These are phyloP conservation scores for Dujonia santamariae DNA, from an alignment of 1,139 yeast species.

Conservation along the genomic window DNA sequence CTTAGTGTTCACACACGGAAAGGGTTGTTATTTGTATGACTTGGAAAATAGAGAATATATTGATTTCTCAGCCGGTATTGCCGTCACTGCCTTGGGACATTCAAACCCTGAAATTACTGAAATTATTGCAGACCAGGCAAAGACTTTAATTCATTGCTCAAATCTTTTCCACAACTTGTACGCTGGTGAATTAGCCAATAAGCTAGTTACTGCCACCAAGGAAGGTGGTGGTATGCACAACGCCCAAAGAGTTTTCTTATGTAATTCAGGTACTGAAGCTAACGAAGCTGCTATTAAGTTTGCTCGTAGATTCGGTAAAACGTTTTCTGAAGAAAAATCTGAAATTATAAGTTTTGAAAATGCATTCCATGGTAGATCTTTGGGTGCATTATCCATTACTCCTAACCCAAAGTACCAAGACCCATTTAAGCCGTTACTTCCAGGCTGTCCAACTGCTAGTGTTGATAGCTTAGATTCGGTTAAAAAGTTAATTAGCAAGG, in stretches of 20 bases:
- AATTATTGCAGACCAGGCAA: slow-evolving; percentile 68
- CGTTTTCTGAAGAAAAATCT: slow-evolving; percentile 50
- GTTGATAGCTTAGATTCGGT: slow-evolving; percentile 61
- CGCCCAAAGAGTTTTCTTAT: slow-evolving; percentile 81
- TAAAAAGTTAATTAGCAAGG: slow-evolving; percentile 51
- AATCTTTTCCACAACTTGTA: slow-evolving; percentile 83
- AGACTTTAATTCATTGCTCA: slow-evolving; percentile 75
- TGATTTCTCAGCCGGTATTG: slow-evolving; percentile 94
- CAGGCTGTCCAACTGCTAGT: slow-evolving; percentile 71
- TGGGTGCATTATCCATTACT: slow-evolving; percentile 91
- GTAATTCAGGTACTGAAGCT: slow-evolving; percentile 96
- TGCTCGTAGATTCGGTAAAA: slow-evolving; percentile 82
- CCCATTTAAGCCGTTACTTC: slow-evolving; percentile 87
- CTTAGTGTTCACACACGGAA: slow-evolving; percentile 65
- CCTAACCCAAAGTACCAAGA: slow-evolving; percentile 88
- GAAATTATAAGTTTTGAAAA: slow-evolving; percentile 84
- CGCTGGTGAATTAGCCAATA: slow-evolving; percentile 75
- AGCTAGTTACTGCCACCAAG: slow-evolving; percentile 66
- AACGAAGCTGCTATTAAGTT: slow-evolving; percentile 96
- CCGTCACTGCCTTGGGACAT: slow-evolving; percentile 95
- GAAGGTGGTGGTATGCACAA: slow-evolving; percentile 73
- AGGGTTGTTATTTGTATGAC: slow-evolving; percentile 75
- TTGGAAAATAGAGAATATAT: slow-evolving; percentile 72
- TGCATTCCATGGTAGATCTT: slow-evolving; percentile 92
- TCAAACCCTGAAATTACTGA: slow-evolving; percentile 69